Conservation (phyloP, 768 basidiomycete genomes). For the Lentinula sp. region DNA sequence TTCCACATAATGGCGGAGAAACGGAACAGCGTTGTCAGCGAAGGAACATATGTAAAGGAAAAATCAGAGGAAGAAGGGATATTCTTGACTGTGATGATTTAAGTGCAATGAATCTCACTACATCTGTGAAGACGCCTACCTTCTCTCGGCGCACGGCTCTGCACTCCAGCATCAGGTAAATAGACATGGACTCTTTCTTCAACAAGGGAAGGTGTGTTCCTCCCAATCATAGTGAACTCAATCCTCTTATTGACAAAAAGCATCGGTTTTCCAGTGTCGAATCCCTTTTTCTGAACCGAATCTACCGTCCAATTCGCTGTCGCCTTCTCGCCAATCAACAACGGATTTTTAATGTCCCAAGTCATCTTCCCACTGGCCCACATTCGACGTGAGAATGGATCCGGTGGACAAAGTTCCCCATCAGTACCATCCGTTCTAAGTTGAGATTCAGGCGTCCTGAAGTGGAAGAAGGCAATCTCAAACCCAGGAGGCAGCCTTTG, state of each 20-base stretch:
- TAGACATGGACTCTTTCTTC: conserved; percentile 74
- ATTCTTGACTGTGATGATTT: conserved; percentile 34
- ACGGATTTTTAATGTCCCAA: conserved; percentile 44
- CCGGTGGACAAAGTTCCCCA: conserved; percentile 62
- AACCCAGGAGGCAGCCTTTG: conserved; percentile 53
- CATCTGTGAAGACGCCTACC: conserved; percentile 27
- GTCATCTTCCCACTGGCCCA: conserved; percentile 70
- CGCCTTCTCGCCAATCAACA: conserved; percentile 50
- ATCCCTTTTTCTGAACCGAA: conserved; percentile 58
- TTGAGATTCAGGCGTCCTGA: conserved; percentile 46
- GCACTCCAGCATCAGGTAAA: conserved; percentile 25
- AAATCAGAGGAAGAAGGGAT: conserved; percentile 47
- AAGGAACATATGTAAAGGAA: conserved; percentile 62
- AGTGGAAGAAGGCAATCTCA: conserved; percentile 72
- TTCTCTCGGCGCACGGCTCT: conserved; percentile 28
- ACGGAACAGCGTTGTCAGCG: conserved; percentile 69
- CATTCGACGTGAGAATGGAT: conserved; percentile 74
- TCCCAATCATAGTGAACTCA: conserved; percentile 39
- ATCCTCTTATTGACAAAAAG: conserved; percentile 70
- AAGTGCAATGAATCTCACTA: neutral
- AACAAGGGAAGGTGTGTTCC: conserved; percentile 37
- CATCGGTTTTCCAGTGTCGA: conserved; percentile 59
- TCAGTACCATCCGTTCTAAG: conserved; percentile 71
- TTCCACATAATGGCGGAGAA: conserved; percentile 88
- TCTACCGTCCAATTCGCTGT: conserved; percentile 41